Evolutionary conservation across 306 rosid species (phyloP).

Genomic region (Myrica gale): DNA sequence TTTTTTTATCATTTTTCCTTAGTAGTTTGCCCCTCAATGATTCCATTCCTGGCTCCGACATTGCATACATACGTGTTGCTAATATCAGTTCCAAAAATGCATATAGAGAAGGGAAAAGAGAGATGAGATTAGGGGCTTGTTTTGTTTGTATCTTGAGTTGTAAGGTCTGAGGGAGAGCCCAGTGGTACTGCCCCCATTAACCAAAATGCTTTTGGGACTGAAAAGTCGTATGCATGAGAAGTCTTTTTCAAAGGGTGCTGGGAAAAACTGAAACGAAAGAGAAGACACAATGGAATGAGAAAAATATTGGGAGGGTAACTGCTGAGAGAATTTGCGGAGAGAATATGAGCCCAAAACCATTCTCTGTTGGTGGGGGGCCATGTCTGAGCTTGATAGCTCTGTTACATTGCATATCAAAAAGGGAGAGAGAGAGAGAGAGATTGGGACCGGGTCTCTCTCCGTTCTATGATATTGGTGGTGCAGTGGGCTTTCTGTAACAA

Average conservation of each 20-base stretch:
- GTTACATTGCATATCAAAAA: conserved; percentile 15
- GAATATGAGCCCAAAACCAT: conserved; percentile 43
- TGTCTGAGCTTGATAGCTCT: conserved; percentile 38
- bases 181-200: conserved; percentile 1
- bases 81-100: no score
- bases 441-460: conserved; percentile 13
- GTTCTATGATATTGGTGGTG: conserved; percentile 6
- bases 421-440: background rate
- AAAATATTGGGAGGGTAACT: conserved; percentile 19
- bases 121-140: no score
- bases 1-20: no score
- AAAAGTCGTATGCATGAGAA: conserved; percentile 36
- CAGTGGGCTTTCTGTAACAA: conserved; percentile 21
- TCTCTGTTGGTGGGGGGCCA: conserved; percentile 32
- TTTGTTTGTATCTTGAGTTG: background rate
- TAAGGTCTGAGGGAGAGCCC: conserved; percentile 25
- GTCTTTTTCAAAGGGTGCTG: conserved; percentile 48
- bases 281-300: conserved; percentile 46
- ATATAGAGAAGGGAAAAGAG: no score
- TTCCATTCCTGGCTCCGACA: no score
- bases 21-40: no score
- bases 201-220: conserved; percentile 24
- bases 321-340: conserved; percentile 31
- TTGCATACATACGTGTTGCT: no score
- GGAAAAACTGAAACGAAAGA: conserved; percentile 40